Evolutionary conservation across 768 basidiomycete genomes (phyloP), one percentile per base, ranked within the genome.

Genomic region (Lyophyllum decastes): DNA sequence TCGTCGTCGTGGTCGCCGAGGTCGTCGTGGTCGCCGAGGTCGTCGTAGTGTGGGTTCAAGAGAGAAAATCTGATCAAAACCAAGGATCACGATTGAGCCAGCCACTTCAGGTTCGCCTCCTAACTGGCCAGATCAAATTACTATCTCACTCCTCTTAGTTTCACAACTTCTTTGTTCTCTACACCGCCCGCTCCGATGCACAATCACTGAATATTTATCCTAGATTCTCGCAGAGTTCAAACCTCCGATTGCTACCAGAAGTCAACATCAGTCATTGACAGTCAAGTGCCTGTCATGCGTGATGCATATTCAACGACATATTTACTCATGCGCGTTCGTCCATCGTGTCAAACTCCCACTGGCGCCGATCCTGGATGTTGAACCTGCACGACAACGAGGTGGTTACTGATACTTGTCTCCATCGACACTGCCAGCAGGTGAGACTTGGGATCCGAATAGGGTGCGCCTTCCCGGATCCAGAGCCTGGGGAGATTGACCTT

Each of bases 91-190:
- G 51, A 38, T 57, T 40, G 50, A 61, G 35, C 57, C 57, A 61
- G 54, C 57, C 57, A 45, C 57, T 55, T 61, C 60, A 54, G 60
- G 60, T 43, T 43, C 47, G 38, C 24, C 54, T 55, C 54, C 54
- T 55, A 46, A 55, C 22, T 47, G 12, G 44, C 21, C 51, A 30
- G 30, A 30, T 30, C 30, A 30, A 30, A 10, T 30, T 4, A 47
- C n/a, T 35, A 19, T 24, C 3, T 8, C 21, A 7, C 6, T 19
- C 34, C 38, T 14, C 16, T 53, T 53, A n/a, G 53, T 54, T 54
- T 54, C 53, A 54, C 27, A 33, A 17, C 27, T 30, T 26, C 25
- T 45, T 44, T 53, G 52, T 34, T 54, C 30, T 33, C 19, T 33
- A 27, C 47, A 27, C 27, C 9, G 25, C 47, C 16, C 46, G 14